Conservation (phyloP, 2,329 filamentous ascomycete species). For the Ophiostoma piceae region DNA sequence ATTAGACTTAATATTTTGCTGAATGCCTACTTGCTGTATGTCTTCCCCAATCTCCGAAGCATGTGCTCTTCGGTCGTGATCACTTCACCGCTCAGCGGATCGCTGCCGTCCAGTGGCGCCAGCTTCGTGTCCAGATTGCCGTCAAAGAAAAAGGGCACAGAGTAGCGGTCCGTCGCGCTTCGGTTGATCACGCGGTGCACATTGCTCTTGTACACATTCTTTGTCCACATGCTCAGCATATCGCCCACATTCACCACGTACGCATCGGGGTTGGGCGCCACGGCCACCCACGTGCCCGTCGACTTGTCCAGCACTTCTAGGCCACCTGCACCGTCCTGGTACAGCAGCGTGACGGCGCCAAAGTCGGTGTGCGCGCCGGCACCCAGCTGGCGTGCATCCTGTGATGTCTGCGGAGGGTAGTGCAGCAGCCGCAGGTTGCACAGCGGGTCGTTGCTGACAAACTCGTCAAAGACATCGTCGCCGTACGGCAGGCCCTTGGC, state of each 20-base stretch:
- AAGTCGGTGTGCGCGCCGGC: slow-evolving; percentile 52
- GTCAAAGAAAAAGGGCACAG: slow-evolving; percentile 53
- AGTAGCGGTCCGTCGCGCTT: slow-evolving; percentile 46
- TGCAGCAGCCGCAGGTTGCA: slow-evolving; percentile 45
- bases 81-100: slow-evolving; percentile 27
- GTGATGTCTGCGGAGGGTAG: slow-evolving; percentile 39
- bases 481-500: slow-evolving; percentile 40
- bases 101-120: slow-evolving; percentile 33
- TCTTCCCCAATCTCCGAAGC: slow-evolving; percentile 33
- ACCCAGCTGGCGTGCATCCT: slow-evolving; percentile 34
- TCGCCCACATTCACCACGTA: slow-evolving; percentile 40
- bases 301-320: slow-evolving; percentile 46
- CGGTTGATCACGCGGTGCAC: slow-evolving; percentile 52
- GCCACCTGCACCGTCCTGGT: slow-evolving; percentile 47
- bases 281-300: slow-evolving; percentile 42
- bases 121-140: slow-evolving; percentile 44
- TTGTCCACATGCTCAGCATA: slow-evolving; percentile 47
- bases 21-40: slow-evolving; percentile 26
- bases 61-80: slow-evolving; percentile 35
- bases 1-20: not conserved
- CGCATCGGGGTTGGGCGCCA: slow-evolving; percentile 41
- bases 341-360: slow-evolving; percentile 50
- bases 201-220: slow-evolving; percentile 48
- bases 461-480: slow-evolving; percentile 41
- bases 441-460: slow-evolving; percentile 40